Evolutionary conservation across 257 asterid genomes (phyloP).

Genomic region (Solanum gracilifrons): DNA sequence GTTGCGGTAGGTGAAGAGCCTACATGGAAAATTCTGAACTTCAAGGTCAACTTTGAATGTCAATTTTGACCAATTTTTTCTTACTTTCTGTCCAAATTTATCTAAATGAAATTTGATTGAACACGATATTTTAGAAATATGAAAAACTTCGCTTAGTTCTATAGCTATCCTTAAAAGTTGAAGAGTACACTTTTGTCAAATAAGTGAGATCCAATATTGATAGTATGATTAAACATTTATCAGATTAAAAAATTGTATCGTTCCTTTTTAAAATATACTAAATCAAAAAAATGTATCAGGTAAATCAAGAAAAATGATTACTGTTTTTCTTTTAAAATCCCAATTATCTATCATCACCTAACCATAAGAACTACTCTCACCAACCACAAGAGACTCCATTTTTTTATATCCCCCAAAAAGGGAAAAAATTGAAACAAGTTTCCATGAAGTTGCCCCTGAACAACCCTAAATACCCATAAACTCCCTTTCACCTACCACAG

Average conservation of each 20-base stretch:
- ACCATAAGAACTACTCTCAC: constrained; percentile 25
- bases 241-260: too few relatives aligned
- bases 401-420: neutral
- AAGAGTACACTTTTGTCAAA: neutral
- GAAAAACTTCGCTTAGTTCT: too few relatives aligned
- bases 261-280: too few relatives aligned
- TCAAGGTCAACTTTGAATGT: constrained; percentile 12
- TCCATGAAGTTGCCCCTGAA: constrained; percentile 24
- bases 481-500: constrained; percentile 25
- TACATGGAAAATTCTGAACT: constrained; percentile 6
- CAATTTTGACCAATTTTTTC: neutral
- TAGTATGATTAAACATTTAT: too few relatives aligned
- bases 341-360: constrained; percentile 19
- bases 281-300: fast-evolving
- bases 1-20: constrained; percentile 25
- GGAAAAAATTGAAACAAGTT: neutral
- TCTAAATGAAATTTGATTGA: too few relatives aligned
- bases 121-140: too few relatives aligned
- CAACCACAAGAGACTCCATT: constrained; percentile 33
- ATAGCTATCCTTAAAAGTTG: fast-evolving
- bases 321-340: neutral
- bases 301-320: too few relatives aligned
- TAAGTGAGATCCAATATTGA: too few relatives aligned
- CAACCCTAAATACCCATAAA: constrained; percentile 30
- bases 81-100: neutral